A percentile compares a stretch with the other conserved stretches of the same genome.
phyloP scores from a whole-genome alignment of 345 rosid species.

The Aethionema arabicum region DNA sequence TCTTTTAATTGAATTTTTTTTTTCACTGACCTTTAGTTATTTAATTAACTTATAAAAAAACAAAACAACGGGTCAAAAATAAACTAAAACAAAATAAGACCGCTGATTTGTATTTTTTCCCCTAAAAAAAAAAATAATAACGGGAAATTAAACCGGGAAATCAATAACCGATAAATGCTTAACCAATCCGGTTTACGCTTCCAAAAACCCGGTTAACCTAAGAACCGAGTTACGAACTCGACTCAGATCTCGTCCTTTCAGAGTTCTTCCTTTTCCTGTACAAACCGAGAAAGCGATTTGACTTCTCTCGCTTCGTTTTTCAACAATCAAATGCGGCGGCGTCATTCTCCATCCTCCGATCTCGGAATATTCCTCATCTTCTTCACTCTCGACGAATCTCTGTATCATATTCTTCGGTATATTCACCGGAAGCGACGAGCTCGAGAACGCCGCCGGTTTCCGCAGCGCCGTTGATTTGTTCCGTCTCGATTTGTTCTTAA shows the following conservation, averaged over 20 bases:
- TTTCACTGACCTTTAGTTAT: conserved; percentile 30
- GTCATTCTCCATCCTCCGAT: conserved; percentile 34
- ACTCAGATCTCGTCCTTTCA: conserved; percentile 80
- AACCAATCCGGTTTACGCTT: conserved; percentile 41
- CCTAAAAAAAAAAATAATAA: background rate
- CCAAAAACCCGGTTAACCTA: conserved; percentile 83
- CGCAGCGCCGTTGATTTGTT: conserved; percentile 23
- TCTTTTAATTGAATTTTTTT: background rate
- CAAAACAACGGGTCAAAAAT: background rate
- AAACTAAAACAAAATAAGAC: background rate
- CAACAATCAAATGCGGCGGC: conserved; percentile 44
- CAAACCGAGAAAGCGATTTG: conserved; percentile 76
- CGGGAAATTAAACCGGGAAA: conserved; percentile 18
- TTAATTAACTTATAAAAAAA: conserved; percentile 20
- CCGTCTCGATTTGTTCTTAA: conserved; percentile 16
- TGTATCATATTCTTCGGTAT: conserved; percentile 27
- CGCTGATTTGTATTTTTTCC: conserved; percentile 20
- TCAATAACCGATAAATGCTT: background rate
- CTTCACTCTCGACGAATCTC: conserved; percentile 14
- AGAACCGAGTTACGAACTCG: conserved; percentile 82
- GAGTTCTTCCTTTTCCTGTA: conserved; percentile 78
- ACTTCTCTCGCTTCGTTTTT: conserved; percentile 49
- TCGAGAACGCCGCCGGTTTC: conserved; percentile 10
- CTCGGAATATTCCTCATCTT: conserved; percentile 33
- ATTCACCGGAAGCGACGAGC: conserved; percentile 40